Base-by-base conservation (phyloP, 106 monocot genomes). In the Apostasia shenzhenica region DNA sequence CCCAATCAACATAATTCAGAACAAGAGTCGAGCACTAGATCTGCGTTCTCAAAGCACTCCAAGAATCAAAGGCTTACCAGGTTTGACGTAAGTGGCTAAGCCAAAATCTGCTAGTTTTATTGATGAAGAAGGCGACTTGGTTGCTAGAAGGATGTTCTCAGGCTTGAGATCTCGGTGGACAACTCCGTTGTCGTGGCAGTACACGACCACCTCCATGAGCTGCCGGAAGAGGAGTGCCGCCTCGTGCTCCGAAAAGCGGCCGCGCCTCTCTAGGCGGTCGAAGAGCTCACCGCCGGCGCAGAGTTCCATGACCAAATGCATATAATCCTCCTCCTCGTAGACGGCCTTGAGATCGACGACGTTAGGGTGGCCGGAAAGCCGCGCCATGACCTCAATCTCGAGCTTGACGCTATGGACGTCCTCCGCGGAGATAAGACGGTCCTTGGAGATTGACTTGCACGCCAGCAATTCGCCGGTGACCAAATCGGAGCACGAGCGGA, bases 61-160 rank as follows among this genome's bases (percentile, higher is more conserved):
- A 14, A 48, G 13, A 57, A 51, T 10, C 1, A 2, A 37, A 63
- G 14, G 52, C 48, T 8, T 84, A 95, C 95, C 95, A 58, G 88
- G 91, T 45, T 84, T 74, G 46, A 91, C 77, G 54, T 91, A 91
- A 14, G 95, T 91, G 1, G 95, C 95, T 2, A 95, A 78, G 1
- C 95, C 95, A 41, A 95, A 95, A 77, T 95, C 95, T 0, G 95
- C 95, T 13, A 95, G 72, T 65, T 95, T 95, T 41, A 95, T 91
- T 38, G 81, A 84, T 2, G 88, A 95, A 60, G 84, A 86, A 2
- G 72, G 54, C 2, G 83, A 84, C 58, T 77, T 82, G 13, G 78
- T 89, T 12, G 83, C 86, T 47, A 95, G 67, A 49, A 95, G 79
- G 70, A 95, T 82, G 72, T 95, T 95, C 79, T 95, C 95, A 0